Evolutionary conservation across 129 eudicot genomes (phyloP).

Genomic region (Artemisia tridentata): DNA sequence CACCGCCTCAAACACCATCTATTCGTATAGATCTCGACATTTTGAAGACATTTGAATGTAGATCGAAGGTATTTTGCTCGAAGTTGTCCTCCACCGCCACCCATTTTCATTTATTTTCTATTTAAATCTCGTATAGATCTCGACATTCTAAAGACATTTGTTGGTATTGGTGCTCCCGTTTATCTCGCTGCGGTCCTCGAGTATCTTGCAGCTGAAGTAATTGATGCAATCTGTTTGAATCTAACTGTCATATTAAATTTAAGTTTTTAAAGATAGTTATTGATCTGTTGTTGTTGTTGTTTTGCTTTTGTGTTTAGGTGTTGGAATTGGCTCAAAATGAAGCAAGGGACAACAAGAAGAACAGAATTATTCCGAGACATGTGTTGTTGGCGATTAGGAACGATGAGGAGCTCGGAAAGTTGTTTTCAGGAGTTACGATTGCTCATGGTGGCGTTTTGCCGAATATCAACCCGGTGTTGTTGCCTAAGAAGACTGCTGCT

Average conservation of each 20-base stretch:
- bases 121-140: too few relatives aligned
- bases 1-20: too few relatives aligned
- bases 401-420: constrained; percentile 33
- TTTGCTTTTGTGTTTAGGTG: neutral
- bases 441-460: constrained; percentile 37
- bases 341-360: constrained; percentile 35
- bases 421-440: constrained; percentile 33
- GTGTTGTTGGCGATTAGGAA: constrained; percentile 32
- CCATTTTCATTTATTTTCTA: too few relatives aligned
- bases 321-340: constrained; percentile 31
- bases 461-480: constrained; percentile 27
- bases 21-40: too few relatives aligned
- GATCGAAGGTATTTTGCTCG: too few relatives aligned
- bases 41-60: too few relatives aligned
- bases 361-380: constrained; percentile 27
- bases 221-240: too few relatives aligned
- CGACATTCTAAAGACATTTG: too few relatives aligned
- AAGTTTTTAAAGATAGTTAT: too few relatives aligned
- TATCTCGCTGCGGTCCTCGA: constrained; percentile 76
- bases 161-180: constrained; percentile 71
- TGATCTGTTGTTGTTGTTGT: too few relatives aligned
- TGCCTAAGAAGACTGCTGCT: constrained; percentile 33
- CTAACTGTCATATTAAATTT: too few relatives aligned
- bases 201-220: constrained; percentile 63
- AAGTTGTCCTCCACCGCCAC: too few relatives aligned